Evolutionary conservation across 257 asterid genomes (phyloP).

Genomic region (Plantago major): DNA sequence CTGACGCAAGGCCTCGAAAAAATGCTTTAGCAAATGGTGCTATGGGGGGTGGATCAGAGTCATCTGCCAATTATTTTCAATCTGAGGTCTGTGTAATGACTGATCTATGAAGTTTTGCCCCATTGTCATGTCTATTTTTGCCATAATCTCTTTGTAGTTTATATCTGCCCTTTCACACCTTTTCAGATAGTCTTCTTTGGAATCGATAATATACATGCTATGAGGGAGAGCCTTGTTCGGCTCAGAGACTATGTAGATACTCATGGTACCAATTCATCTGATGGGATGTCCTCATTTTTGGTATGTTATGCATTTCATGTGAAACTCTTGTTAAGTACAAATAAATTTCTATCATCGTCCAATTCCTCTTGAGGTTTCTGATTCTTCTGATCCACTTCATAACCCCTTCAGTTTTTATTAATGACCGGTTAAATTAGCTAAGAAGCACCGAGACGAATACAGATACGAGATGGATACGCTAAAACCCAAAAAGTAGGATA

Average conservation of each 20-base stretch:
- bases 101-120: constrained; percentile 13
- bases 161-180: constrained; percentile 11
- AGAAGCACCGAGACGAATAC: too few relatives aligned
- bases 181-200: constrained; percentile 92
- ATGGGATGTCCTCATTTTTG: constrained; percentile 94
- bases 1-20: constrained; percentile 99
- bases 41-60: constrained; percentile 99
- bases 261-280: constrained; percentile 88
- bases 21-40: constrained; percentile 99
- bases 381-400: too few relatives aligned
- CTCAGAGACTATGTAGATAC: constrained; percentile 96
- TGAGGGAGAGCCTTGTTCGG: constrained; percentile 89
- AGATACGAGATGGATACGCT: too few relatives aligned
- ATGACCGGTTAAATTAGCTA: too few relatives aligned
- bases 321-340: not conserved
- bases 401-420: too few relatives aligned
- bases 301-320: constrained; percentile 40
- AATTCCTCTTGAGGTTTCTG: too few relatives aligned
- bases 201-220: constrained; percentile 94
- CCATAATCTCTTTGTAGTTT: constrained; percentile 9
- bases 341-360: too few relatives aligned
- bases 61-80: constrained; percentile 89
- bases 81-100: constrained; percentile 71
- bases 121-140: constrained; percentile 11
- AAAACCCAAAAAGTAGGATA: too few relatives aligned